Evolutionary conservation across 2,329 filamentous ascomycete genomes (phyloP).

Genomic region (Harringtonia aguacate): DNA sequence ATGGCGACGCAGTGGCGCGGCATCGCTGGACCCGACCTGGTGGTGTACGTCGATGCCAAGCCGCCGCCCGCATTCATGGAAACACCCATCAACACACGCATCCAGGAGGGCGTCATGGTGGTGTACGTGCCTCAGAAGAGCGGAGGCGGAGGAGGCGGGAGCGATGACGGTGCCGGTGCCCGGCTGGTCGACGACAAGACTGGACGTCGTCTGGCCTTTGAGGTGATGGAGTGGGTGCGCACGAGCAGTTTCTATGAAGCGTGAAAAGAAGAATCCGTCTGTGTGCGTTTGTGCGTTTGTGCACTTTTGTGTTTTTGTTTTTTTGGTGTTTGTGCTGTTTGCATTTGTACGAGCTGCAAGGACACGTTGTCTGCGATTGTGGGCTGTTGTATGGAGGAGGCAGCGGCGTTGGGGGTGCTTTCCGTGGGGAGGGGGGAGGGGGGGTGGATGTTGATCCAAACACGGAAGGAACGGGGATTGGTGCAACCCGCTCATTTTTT

Average conservation of each 20-base stretch:
- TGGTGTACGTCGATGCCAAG: conserved; percentile 39
- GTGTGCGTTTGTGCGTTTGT: no score
- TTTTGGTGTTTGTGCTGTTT: no score
- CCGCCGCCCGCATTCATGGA: conserved; percentile 28
- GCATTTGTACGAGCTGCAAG: no score
- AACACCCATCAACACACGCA: conserved; percentile 30
- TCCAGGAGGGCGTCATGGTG: conserved; percentile 33
- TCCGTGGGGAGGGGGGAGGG: no score
- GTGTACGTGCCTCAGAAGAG: conserved; percentile 30
- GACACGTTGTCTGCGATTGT: no score
- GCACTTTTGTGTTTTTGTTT: no score
- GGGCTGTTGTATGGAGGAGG: no score
- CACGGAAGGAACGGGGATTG: no score
- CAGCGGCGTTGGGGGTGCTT: no score
- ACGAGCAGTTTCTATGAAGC: not conserved
- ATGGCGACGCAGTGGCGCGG: conserved; percentile 90
- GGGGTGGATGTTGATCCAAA: no score
- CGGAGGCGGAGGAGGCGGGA: conserved; percentile 19
- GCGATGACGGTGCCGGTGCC: conserved; percentile 13
- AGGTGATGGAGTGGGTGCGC: conserved; percentile 73
- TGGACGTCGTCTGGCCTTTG: conserved; percentile 69
- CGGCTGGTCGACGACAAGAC: conserved; percentile 51
- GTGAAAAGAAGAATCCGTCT: no score
- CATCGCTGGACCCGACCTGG: conserved; percentile 70
- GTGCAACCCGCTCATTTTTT: no score